A percentile compares a stretch with the other conserved stretches of the same genome.
These are phyloP conservation scores for Xerocomellus dryophilus DNA, from an alignment of 768 basidiomycete species.

Conservation along the genomic window DNA sequence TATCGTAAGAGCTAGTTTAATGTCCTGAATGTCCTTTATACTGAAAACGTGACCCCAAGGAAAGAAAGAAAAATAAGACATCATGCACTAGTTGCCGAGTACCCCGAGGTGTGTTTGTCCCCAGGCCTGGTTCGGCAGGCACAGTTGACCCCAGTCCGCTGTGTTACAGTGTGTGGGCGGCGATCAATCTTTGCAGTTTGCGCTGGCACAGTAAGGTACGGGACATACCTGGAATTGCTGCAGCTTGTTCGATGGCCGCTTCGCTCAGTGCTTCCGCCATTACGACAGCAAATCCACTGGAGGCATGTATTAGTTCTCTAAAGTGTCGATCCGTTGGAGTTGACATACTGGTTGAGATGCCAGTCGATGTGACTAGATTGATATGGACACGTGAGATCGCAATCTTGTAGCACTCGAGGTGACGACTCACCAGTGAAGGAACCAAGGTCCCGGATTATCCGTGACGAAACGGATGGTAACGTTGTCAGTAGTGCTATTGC, in stretches of 20 bases:
- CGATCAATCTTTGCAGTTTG: neutral
- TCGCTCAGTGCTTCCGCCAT: slow-evolving; percentile 24
- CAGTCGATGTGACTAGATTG: slow-evolving; percentile 29
- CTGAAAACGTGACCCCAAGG: neutral
- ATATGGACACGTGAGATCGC: neutral
- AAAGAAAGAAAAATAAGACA: too few species aligned
- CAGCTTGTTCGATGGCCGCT: slow-evolving; percentile 6
- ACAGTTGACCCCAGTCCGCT: slow-evolving; percentile 25
- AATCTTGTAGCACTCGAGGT: neutral
- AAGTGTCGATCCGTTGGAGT: neutral
- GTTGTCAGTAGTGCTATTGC: slow-evolving; percentile 33
- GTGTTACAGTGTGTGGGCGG: neutral
- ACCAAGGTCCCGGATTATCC: slow-evolving; percentile 66
- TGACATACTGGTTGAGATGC: slow-evolving; percentile 27
- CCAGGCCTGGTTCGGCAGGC: neutral
- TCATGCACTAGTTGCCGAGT: neutral
- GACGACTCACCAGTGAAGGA: slow-evolving; percentile 40
- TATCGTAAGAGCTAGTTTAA: neutral
- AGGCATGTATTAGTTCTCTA: neutral
- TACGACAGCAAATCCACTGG: slow-evolving; percentile 29
- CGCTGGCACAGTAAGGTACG: neutral
- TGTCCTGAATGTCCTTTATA: neutral
- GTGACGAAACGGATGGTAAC: slow-evolving; percentile 60
- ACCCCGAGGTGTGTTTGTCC: neutral
- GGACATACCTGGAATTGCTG: slow-evolving; percentile 22